Evolutionary conservation across 192 early-diverging fungal genomes (phyloP).

Genomic region (Dissophora ornata): DNA sequence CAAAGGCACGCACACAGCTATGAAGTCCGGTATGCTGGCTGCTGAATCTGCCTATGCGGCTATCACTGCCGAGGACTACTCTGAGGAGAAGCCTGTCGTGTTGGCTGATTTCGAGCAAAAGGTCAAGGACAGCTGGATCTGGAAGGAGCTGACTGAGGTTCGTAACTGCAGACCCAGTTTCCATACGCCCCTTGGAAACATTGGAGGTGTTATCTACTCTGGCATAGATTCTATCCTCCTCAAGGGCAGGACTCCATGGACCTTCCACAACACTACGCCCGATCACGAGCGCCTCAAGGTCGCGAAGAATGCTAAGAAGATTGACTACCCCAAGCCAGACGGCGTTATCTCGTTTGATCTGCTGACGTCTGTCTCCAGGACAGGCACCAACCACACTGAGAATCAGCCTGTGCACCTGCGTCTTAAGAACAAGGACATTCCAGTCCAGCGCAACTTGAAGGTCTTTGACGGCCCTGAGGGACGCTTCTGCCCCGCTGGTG

Average conservation of each 20-base stretch:
- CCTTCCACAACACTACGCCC: slow-evolving; percentile 86
- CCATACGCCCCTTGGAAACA: slow-evolving; percentile 87
- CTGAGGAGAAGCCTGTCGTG: slow-evolving; percentile 69
- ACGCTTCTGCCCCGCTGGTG: slow-evolving; percentile 97
- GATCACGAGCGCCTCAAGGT: slow-evolving; percentile 84
- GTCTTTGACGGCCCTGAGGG: slow-evolving; percentile 95
- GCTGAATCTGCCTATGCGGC: slow-evolving; percentile 90
- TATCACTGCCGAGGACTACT: slow-evolving; percentile 61
- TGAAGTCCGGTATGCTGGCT: slow-evolving; percentile 98
- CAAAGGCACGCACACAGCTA: slow-evolving; percentile 99
- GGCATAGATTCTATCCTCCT: slow-evolving; percentile 91
- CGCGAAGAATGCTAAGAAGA: slow-evolving; percentile 76
- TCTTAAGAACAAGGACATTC: slow-evolving; percentile 77
- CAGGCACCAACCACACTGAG: slow-evolving; percentile 94
- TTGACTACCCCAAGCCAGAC: slow-evolving; percentile 98
- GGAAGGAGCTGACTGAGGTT: slow-evolving; percentile 89
- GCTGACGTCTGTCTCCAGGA: slow-evolving; percentile 91
- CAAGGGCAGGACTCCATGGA: slow-evolving; percentile 94
- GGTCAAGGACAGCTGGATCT: slow-evolving; percentile 89
- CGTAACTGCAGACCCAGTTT: slow-evolving; percentile 96
- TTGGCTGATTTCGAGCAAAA: slow-evolving; percentile 83
- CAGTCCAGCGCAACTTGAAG: slow-evolving; percentile 84
- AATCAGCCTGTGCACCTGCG: slow-evolving; percentile 95
- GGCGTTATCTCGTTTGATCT: slow-evolving; percentile 95
- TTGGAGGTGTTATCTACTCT: slow-evolving; percentile 87